Conservation (phyloP, 2,329 filamentous ascomycete genomes). For the Paracoccidioides brasiliensis region DNA sequence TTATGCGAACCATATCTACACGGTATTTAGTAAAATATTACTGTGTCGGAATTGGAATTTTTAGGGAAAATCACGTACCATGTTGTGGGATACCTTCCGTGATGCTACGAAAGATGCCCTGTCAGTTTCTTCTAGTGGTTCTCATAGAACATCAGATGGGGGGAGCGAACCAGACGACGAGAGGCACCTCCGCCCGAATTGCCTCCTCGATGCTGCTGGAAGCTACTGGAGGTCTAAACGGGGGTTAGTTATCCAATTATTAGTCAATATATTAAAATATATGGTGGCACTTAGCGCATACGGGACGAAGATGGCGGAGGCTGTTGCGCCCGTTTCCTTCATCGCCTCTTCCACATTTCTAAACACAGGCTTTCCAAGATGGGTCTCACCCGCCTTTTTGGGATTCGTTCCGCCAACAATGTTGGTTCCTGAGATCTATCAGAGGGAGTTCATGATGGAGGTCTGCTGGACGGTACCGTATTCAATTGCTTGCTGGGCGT, state of each 20-base stretch:
- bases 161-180: conserved; percentile 63
- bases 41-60: background rate
- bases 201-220: conserved; percentile 96
- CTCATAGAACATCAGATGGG: background rate
- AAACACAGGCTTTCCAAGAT: conserved; percentile 89
- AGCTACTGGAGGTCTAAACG: conserved; percentile 68
- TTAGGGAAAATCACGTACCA: conserved; percentile 43
- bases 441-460: conserved; percentile 8
- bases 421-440: conserved; percentile 59
- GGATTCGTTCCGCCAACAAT: conserved; percentile 97
- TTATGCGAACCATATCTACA: conserved; percentile 96
- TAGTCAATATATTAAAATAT: no score
- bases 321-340: conserved; percentile 78
- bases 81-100: conserved; percentile 97
- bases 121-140: background rate
- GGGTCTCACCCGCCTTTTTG: conserved; percentile 87
- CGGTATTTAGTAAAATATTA: background rate
- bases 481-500: conserved; percentile 93
- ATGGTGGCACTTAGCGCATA: conserved; percentile 31
- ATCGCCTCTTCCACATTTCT: conserved; percentile 76
- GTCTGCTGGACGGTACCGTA: conserved; percentile 47
- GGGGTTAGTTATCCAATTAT: background rate
- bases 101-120: conserved; percentile 39
- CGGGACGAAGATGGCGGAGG: conserved; percentile 94
- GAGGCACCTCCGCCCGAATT: conserved; percentile 78